Conservation (phyloP, 192 early-diverging fungal species). For the Gamsiella multidivaricata region DNA sequence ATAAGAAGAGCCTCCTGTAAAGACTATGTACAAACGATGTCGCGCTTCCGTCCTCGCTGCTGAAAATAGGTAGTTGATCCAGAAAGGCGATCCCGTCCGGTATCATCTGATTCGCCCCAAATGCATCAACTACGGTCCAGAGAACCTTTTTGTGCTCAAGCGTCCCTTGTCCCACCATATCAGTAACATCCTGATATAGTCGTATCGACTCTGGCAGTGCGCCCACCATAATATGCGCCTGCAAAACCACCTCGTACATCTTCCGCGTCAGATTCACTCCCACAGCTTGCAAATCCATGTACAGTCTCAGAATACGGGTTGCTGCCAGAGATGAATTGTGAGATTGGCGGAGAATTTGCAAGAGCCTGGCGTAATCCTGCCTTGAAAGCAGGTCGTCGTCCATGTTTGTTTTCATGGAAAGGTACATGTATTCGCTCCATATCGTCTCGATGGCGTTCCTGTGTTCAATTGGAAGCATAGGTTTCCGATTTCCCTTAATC, state of each 20-base stretch:
- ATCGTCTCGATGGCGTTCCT: conserved; percentile 4
- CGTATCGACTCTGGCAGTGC: neutral
- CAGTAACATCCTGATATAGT: neutral
- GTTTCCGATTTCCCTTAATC: neutral
- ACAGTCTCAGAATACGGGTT: conserved; percentile 6
- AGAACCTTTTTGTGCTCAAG: conserved; percentile 11
- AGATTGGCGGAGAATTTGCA: conserved; percentile 25
- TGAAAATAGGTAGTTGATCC: conserved; percentile 1
- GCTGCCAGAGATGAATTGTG: neutral
- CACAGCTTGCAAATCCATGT: neutral
- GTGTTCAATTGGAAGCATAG: neutral
- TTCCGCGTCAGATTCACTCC: conserved; percentile 12
- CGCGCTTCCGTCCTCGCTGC: neutral
- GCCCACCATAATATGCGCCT: conserved; percentile 27
- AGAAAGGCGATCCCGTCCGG: conserved; percentile 24
- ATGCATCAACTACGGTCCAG: conserved; percentile 22
- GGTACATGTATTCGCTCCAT: conserved; percentile 6
- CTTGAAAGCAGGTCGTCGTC: neutral
- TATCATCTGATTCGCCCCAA: conserved; percentile 1
- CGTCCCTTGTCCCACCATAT: neutral
- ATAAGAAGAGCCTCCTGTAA: conserved; percentile 1
- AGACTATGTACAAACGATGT: neutral
- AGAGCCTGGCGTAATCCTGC: conserved; percentile 28
- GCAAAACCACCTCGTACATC: conserved; percentile 15
- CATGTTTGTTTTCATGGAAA: neutral